A percentile compares a stretch with the other conserved stretches of the same genome.
Evolutionary conservation across 306 rosid species (phyloP).

Genomic region (Pachyrhizus erosus): DNA sequence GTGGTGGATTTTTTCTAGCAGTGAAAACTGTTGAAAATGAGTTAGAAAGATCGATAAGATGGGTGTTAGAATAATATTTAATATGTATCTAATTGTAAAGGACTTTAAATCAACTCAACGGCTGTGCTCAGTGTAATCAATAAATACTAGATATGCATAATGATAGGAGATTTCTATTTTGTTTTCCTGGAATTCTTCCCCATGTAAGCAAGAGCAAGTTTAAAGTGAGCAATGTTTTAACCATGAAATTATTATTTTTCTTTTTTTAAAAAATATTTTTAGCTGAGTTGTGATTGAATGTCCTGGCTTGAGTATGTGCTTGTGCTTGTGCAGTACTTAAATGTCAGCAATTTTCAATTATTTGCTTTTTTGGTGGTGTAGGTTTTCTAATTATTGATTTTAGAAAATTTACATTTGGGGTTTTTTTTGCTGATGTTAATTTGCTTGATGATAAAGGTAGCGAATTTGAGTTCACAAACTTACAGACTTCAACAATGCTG

Average conservation of each 20-base stretch:
- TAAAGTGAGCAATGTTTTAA: not conserved
- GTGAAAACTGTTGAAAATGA: not conserved
- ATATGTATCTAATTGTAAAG: not conserved
- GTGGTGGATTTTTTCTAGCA: not conserved
- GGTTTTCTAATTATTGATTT: constrained; percentile 29
- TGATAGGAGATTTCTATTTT: constrained; percentile 15
- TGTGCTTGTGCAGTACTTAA: not conserved
- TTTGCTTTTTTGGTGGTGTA: not conserved
- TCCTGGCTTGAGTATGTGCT: constrained; percentile 13
- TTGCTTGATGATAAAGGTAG: constrained; percentile 35
- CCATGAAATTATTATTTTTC: not conserved
- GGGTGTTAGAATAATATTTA: constrained; percentile 18
- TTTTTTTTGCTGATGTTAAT: constrained; percentile 29
- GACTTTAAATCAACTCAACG: constrained; percentile 19
- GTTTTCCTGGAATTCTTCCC: constrained; percentile 12
- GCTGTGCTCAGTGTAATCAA: not conserved
- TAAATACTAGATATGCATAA: constrained; percentile 3
- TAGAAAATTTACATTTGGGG: not conserved
- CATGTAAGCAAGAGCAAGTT: constrained; percentile 22
- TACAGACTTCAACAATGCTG: constrained; percentile 23
- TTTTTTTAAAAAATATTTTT: not conserved
- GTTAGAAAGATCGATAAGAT: constrained; percentile 3
- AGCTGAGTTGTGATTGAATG: constrained; percentile 2
- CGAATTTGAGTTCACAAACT: constrained; percentile 25
- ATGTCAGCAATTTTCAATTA: constrained; percentile 1